Evolutionary conservation across 352 stramenopile genomes (phyloP).

Genomic region (Achlya hypogyna): DNA sequence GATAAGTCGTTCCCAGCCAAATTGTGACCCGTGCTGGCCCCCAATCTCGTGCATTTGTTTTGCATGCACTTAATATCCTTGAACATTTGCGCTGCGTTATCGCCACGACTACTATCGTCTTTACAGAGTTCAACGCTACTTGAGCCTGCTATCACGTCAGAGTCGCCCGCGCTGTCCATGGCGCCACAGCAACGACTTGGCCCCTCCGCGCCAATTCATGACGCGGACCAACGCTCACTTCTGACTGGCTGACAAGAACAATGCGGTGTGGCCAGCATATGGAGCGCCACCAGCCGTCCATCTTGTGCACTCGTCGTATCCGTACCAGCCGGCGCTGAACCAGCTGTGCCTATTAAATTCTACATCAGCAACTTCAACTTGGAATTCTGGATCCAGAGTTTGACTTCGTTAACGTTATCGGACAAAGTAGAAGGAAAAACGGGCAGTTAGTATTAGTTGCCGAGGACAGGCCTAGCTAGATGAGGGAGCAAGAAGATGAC

Average conservation of each 20-base stretch:
- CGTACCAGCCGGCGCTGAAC: not conserved
- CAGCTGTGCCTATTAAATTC: not conserved
- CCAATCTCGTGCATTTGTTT: not conserved
- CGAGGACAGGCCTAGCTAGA: too few relatives aligned
- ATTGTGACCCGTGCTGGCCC: not conserved
- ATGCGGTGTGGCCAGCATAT: not conserved
- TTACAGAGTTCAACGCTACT: not conserved
- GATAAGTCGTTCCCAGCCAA: too few relatives aligned
- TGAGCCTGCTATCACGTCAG: not conserved
- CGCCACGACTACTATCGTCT: not conserved
- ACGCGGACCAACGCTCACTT: not conserved
- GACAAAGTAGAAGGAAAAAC: too few relatives aligned
- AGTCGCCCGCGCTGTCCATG: not conserved
- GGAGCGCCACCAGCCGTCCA: too few relatives aligned
- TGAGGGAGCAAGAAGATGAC: too few relatives aligned
- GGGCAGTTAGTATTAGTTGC: too few relatives aligned
- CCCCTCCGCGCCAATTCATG: not conserved
- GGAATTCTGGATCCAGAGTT: too few relatives aligned
- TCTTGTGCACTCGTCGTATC: too few relatives aligned
- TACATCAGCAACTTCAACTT: not conserved
- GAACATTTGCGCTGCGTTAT: too few relatives aligned
- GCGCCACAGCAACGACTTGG: too few relatives aligned
- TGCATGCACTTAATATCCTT: too few relatives aligned
- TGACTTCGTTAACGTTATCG: too few relatives aligned
- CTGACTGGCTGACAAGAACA: not conserved